Evolutionary conservation across 169 alveolate genomes (phyloP).

Genomic region (Plasmodium ovale): DNA sequence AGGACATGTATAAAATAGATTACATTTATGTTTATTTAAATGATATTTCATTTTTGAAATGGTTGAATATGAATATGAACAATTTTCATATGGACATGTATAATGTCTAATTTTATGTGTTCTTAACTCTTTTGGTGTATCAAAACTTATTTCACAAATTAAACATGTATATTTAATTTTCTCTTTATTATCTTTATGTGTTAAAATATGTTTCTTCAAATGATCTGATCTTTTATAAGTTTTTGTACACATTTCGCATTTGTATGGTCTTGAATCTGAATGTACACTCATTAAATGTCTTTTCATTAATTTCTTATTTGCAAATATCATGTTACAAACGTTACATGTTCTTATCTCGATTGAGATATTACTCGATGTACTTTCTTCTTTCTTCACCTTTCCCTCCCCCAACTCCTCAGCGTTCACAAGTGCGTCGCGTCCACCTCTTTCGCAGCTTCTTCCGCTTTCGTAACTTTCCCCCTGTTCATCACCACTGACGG

Average conservation of each 20-base stretch:
- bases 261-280: constrained; percentile 60
- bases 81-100: constrained; percentile 77
- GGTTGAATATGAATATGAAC: constrained; percentile 63
- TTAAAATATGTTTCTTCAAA: constrained; percentile 77
- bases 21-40: constrained; percentile 66
- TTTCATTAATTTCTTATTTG: constrained; percentile 69
- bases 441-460: not conserved
- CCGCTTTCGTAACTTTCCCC: not conserved
- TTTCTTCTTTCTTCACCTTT: not conserved
- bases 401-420: not conserved
- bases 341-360: constrained; percentile 56
- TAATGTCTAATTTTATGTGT: constrained; percentile 27
- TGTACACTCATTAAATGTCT: constrained; percentile 74
- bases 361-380: constrained; percentile 8
- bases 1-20: constrained; percentile 42
- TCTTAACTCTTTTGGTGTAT: constrained; percentile 48
- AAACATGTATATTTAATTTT: constrained; percentile 39
- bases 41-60: constrained; percentile 71
- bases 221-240: constrained; percentile 82
- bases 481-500: not conserved
- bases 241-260: constrained; percentile 77
- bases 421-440: not conserved
- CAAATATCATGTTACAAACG: constrained; percentile 57
- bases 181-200: constrained; percentile 69
- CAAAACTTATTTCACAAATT: constrained; percentile 32